These are phyloP conservation scores for Bonia amplexicaulis DNA, from an alignment of 176 grass and related monocot species.

Conservation along the genomic window DNA sequence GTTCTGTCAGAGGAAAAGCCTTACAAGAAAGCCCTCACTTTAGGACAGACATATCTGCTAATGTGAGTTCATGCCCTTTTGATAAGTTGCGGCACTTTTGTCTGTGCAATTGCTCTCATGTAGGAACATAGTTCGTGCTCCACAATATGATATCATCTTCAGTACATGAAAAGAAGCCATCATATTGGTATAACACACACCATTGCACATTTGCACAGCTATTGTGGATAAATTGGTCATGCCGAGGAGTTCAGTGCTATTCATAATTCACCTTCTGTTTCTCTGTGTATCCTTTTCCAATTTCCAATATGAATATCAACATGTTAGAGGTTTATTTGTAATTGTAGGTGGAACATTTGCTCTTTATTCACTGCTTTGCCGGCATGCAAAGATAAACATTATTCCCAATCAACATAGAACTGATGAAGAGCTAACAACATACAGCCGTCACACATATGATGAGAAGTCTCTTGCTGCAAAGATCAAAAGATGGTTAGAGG, in stretches of 20 bases:
- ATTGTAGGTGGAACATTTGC: conserved; percentile 84
- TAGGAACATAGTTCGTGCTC: not conserved
- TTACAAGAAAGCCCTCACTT: not conserved
- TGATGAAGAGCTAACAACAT: conserved; percentile 75
- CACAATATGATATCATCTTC: not conserved
- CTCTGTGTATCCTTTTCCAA: not conserved
- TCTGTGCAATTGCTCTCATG: not conserved
- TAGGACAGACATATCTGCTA: not conserved
- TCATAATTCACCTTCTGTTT: not conserved
- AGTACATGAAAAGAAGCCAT: not conserved
- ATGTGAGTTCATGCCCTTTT: not conserved
- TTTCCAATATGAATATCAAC: not conserved
- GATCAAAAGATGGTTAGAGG: conserved; percentile 71
- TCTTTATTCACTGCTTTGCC: conserved; percentile 83
- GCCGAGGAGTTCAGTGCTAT: not conserved
- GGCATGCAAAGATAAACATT: conserved; percentile 71
- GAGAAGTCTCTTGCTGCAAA: conserved; percentile 70
- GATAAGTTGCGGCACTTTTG: not conserved
- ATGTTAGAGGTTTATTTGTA: conserved; percentile 13
- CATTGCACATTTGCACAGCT: not conserved
- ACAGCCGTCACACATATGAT: conserved; percentile 57
- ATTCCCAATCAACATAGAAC: conserved; percentile 88
- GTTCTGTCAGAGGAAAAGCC: not conserved
- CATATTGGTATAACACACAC: not conserved
- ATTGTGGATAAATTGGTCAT: not conserved